Conservation (phyloP, 2,329 filamentous ascomycete genomes). For the Sporothrix pallida region DNA sequence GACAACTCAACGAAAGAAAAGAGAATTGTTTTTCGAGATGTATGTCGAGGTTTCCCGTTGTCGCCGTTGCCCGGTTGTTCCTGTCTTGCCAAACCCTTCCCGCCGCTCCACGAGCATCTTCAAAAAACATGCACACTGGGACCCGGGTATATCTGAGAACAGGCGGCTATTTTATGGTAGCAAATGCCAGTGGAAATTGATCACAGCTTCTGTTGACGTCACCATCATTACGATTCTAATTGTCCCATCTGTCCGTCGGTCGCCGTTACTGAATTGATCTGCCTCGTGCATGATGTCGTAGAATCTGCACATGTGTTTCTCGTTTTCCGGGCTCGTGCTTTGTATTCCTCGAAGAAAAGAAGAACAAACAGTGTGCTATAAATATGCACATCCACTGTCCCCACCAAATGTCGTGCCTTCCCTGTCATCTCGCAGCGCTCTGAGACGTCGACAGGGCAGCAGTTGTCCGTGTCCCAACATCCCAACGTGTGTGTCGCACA, state of each 20-base stretch:
- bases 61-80: neutral
- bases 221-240: no score
- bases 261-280: neutral
- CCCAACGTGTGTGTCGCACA: slow-evolving; percentile 12
- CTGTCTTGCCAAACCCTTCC: neutral
- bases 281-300: neutral
- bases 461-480: neutral
- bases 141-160: neutral
- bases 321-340: neutral
- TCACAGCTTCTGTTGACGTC: neutral
- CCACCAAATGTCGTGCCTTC: slow-evolving; percentile 18
- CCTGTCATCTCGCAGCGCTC: slow-evolving; percentile 3
- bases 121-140: no score
- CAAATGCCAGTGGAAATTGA: neutral
- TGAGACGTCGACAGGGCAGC: slow-evolving; percentile 18
- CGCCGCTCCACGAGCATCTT: neutral
- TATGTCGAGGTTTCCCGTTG: neutral
- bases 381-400: slow-evolving; percentile 12
- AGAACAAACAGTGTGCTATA: neutral
- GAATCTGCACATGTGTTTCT: neutral
- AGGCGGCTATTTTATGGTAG: neutral
- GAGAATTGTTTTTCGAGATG: neutral
- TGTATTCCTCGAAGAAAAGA: neutral
- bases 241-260: neutral
- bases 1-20: neutral